Evolutionary conservation across 1,284 basidiomycete genomes (phyloP), one percentile per base, ranked within the genome.

Genomic region (Microbotryomycetes sp.): DNA sequence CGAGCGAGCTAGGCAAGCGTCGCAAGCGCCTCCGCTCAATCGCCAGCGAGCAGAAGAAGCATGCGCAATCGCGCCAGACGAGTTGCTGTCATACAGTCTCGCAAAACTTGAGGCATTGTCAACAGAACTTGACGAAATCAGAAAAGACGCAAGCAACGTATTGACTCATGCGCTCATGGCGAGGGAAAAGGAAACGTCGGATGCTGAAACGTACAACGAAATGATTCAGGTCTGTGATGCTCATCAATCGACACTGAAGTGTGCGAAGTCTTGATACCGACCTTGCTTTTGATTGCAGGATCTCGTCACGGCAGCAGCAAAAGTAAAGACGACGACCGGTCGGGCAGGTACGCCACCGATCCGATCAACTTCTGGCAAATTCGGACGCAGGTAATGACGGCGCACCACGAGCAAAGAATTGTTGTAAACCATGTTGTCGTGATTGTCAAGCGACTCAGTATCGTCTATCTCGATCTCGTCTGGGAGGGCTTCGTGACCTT

Each of bases 161-260:
- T 18, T 70, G 31, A 70, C 68, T 16, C 57, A 66, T 50, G 61
- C 64, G n/a, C 26, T 70, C 23, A 49, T 66, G 45, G 45, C 50
- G 61, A 30, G 68, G 26, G 68, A 70, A 54, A 68, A 66, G 52
- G 66, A 68, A 48, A 50, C 48, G 49, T 60, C 61, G 45, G 68
- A 70, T 31, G 60, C 58, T 47, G 68, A 64, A 54, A 67, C 67
- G 15, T 70, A 70, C 51, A 61, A 70, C 46, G 62, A 60, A 6
- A 70, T 70, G 68, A 70, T 70, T 24, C 60, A 61, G 53, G 67
- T 69, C 35, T 23, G 65, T 49, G 15, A 5, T 6, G 3, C 11
- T 15, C 16, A 18, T 47, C 26, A 46, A 41, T 26, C 3, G 35
- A 4, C 2, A 3, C 5, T 26, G n/a, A 9, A 35, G 9, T 27